phyloP scores from a whole-genome alignment of 495 filamentous ascomycete genomes.

The Pyronema domesticum region DNA sequence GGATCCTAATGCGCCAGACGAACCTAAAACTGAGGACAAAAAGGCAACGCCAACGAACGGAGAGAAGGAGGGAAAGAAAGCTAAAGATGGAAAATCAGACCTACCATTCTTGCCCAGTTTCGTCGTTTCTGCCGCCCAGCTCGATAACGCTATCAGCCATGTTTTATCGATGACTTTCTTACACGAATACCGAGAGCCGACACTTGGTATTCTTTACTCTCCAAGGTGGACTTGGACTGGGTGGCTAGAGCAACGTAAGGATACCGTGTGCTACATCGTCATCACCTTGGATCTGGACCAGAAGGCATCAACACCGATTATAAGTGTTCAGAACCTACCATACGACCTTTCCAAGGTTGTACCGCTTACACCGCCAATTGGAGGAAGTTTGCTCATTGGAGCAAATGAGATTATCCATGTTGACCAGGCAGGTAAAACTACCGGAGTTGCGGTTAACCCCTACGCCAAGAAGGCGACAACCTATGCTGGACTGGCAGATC shows the following conservation, averaged over 20 bases:
- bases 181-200: slow-evolving; percentile 92
- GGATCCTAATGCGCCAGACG: slow-evolving; percentile 19
- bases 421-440: slow-evolving; percentile 86
- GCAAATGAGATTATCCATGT: slow-evolving; percentile 85
- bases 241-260: slow-evolving; percentile 64
- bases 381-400: slow-evolving; percentile 73
- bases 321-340: slow-evolving; percentile 67
- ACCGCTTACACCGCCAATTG: slow-evolving; percentile 67
- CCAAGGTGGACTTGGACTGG: slow-evolving; percentile 50
- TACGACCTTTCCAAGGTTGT: slow-evolving; percentile 78
- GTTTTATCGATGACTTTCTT: slow-evolving; percentile 85
- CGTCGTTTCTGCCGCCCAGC: slow-evolving; percentile 23
- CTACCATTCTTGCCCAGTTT: slow-evolving; percentile 20
- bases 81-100: slow-evolving; percentile 12
- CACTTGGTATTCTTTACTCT: slow-evolving; percentile 82
- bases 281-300: slow-evolving; percentile 92
- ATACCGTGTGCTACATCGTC: slow-evolving; percentile 73
- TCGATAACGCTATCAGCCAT: slow-evolving; percentile 73
- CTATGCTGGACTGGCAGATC: slow-evolving; percentile 60
- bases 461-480: slow-evolving; percentile 63
- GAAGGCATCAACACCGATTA: slow-evolving; percentile 76
- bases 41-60: slow-evolving; percentile 32
- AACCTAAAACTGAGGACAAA: slow-evolving; percentile 35
- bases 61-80: slow-evolving; percentile 26
- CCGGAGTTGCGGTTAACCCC: slow-evolving; percentile 83